Evolutionary conservation across 164 flowering plant species (phyloP).

Genomic region (Umbellularia californica): DNA sequence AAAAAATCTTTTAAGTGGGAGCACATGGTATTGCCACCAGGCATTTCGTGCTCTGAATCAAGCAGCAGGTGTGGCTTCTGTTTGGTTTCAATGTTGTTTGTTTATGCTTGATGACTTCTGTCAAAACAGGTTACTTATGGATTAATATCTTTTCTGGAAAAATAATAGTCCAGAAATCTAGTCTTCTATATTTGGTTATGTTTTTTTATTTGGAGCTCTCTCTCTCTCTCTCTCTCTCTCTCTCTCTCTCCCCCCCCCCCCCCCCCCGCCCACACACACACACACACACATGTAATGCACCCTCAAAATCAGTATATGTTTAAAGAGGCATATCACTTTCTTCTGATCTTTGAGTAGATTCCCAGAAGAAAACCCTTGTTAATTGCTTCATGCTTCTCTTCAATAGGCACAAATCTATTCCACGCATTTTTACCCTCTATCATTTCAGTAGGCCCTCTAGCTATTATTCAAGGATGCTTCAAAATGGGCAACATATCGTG

Average conservation of each 20-base stretch:
- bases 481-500: no score
- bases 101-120: not conserved
- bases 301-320: no score
- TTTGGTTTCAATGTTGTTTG: not conserved
- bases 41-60: conserved; percentile 98
- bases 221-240: no score
- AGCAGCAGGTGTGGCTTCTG: conserved; percentile 64
- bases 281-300: no score
- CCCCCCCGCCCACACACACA: no score
- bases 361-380: not conserved
- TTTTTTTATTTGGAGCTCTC: no score
- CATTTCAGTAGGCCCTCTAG: no score
- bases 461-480: no score
- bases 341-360: no score
- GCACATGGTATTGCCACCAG: conserved; percentile 91
- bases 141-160: not conserved
- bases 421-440: not conserved
- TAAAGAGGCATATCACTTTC: no score
- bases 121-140: not conserved
- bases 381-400: not conserved
- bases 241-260: no score
- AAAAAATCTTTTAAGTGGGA: conserved; percentile 76
- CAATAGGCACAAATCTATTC: not conserved
- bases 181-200: not conserved
- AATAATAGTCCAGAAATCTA: not conserved